These are phyloP conservation scores for Oryza meridionalis DNA, from an alignment of 176 grass and related monocot species.

Conservation along the genomic window DNA sequence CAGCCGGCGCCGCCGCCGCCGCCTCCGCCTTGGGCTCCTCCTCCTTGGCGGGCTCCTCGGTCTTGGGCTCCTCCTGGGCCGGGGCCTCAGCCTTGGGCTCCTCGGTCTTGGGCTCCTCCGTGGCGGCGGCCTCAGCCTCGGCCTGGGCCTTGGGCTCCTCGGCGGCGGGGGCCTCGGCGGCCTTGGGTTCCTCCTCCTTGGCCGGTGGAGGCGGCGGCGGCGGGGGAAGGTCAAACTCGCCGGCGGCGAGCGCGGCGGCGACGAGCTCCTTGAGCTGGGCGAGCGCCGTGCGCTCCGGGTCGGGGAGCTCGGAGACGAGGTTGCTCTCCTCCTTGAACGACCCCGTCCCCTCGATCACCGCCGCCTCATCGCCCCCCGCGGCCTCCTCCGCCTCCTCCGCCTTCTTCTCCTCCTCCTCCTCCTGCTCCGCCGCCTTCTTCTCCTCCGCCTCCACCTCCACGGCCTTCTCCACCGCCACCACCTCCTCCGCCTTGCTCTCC, in stretches of 20 bases:
- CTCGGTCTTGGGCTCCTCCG: conserved; percentile 29
- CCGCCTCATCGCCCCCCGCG: conserved; percentile 30
- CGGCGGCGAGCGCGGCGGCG: conserved; percentile 54
- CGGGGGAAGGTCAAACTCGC: conserved; percentile 52
- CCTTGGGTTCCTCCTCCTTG: conserved; percentile 7
- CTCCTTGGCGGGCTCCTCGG: conserved; percentile 23
- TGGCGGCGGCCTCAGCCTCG: neutral
- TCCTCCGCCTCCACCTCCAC: conserved; percentile 9
- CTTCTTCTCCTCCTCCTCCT: conserved; percentile 51
- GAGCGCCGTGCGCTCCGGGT: conserved; percentile 61
- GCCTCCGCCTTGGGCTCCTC: conserved; percentile 11
- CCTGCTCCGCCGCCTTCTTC: conserved; percentile 10
- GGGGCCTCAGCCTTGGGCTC: conserved; percentile 8
- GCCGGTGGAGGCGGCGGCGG: conserved; percentile 26
- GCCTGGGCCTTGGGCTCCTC: conserved; percentile 29
- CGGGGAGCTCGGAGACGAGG: conserved; percentile 52
- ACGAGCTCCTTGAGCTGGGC: conserved; percentile 69
- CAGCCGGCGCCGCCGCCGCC: neutral
- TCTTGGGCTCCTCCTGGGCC: conserved; percentile 28
- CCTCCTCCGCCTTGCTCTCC: neutral
- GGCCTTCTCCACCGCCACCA: conserved; percentile 22
- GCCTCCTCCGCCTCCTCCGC: conserved; percentile 46
- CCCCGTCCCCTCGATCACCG: conserved; percentile 45
- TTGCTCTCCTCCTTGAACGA: conserved; percentile 73
- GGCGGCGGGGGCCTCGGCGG: neutral